Percentiles rank a stretch among this genome's conserved stretches.
Evolutionary conservation across 805 yeast genomes (phyloP).

Genomic region (Lachancea waltii): DNA sequence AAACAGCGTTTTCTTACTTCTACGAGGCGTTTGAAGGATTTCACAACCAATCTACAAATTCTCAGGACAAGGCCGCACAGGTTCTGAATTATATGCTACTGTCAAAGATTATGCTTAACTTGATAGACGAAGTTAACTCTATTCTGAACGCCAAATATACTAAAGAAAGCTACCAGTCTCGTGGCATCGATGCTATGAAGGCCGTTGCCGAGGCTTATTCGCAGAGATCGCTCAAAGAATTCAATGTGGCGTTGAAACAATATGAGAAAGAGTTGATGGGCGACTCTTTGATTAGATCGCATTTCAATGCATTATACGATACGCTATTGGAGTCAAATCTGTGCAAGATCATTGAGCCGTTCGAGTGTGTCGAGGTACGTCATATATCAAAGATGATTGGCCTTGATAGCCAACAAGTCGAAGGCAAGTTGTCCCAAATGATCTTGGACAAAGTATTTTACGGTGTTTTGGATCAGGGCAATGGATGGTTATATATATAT

Average conservation of each 20-base stretch:
- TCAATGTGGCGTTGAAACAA: constrained; percentile 71
- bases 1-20: constrained; percentile 92
- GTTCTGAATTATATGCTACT: constrained; percentile 89
- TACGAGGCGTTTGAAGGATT: constrained; percentile 92
- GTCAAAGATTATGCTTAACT: constrained; percentile 87
- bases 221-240: constrained; percentile 83
- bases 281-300: constrained; percentile 85
- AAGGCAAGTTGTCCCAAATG: constrained; percentile 93
- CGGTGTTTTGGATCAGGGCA: constrained; percentile 97
- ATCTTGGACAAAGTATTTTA: constrained; percentile 90
- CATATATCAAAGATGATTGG: constrained; percentile 87
- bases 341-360: constrained; percentile 92
- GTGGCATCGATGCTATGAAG: constrained; percentile 92
- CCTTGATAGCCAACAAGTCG: constrained; percentile 79
- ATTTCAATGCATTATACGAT: constrained; percentile 88
- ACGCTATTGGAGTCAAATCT: constrained; percentile 87
- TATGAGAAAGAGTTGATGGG: constrained; percentile 71
- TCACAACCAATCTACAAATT: constrained; percentile 41
- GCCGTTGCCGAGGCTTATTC: constrained; percentile 86
- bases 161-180: constrained; percentile 60
- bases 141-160: constrained; percentile 70
- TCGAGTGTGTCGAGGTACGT: constrained; percentile 87
- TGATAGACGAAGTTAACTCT: constrained; percentile 77
- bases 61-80: constrained; percentile 63
- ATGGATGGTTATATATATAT: constrained; percentile 91